phyloP scores from a whole-genome alignment of 495 filamentous ascomycete genomes.

The Podospora fimiseda region DNA sequence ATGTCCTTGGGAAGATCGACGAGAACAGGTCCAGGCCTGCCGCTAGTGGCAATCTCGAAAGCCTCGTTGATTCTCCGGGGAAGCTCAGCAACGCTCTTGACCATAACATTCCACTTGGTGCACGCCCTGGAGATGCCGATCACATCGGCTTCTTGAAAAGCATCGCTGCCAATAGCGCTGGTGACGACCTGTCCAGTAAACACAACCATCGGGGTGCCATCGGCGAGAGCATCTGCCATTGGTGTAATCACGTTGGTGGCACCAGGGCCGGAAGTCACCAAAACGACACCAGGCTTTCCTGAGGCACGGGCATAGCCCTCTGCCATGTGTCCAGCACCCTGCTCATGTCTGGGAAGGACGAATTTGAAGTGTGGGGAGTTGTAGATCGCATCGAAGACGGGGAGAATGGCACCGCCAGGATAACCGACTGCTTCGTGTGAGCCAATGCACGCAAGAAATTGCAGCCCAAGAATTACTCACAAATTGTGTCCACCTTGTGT shows the following conservation, averaged over 20 bases:
- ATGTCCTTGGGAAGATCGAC: slow-evolving; percentile 78
- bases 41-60: slow-evolving; percentile 76
- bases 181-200: slow-evolving; percentile 74
- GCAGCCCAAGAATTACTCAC: slow-evolving; percentile 51
- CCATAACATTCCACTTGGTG: slow-evolving; percentile 85
- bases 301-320: slow-evolving; percentile 71
- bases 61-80: slow-evolving; percentile 76
- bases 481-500: slow-evolving; percentile 85
- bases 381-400: slow-evolving; percentile 77
- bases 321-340: slow-evolving; percentile 78
- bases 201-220: slow-evolving; percentile 73
- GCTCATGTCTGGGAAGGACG: slow-evolving; percentile 71
- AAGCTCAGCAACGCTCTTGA: slow-evolving; percentile 70
- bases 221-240: slow-evolving; percentile 71
- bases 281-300: slow-evolving; percentile 68
- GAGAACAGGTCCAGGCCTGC: slow-evolving; percentile 70
- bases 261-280: slow-evolving; percentile 73
- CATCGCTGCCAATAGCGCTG: slow-evolving; percentile 67
- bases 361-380: slow-evolving; percentile 74
- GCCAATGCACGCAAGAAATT: slow-evolving; percentile 5
- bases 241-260: slow-evolving; percentile 76
- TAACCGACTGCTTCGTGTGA: slow-evolving; percentile 52
- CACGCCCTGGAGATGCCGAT: slow-evolving; percentile 70
- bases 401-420: slow-evolving; percentile 74
- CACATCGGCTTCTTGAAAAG: slow-evolving; percentile 76